These are phyloP conservation scores for Aspergillus oerlinghausenensis DNA, from an alignment of 2,329 filamentous ascomycete genomes.

Conservation along the genomic window DNA sequence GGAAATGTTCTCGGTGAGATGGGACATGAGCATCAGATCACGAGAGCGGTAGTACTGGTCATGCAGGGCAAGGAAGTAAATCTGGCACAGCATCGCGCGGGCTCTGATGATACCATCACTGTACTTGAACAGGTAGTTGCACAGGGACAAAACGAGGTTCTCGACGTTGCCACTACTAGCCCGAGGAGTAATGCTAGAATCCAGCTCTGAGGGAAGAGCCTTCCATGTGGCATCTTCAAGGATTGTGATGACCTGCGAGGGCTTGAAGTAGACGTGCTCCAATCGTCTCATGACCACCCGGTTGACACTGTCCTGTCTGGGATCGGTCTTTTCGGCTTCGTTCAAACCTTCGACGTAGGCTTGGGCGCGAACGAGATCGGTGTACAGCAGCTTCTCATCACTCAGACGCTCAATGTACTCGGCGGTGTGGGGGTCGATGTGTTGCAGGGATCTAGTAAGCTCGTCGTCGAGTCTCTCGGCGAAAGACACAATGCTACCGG, in stretches of 20 bases:
- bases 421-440: slow-evolving; percentile 95
- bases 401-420: slow-evolving; percentile 95
- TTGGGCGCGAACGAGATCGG: slow-evolving; percentile 80
- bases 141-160: slow-evolving; percentile 74
- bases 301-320: slow-evolving; percentile 83
- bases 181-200: slow-evolving; percentile 78
- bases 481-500: slow-evolving; percentile 90
- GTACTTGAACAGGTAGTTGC: slow-evolving; percentile 90
- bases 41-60: slow-evolving; percentile 97
- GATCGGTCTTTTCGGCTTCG: slow-evolving; percentile 64
- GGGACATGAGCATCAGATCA: slow-evolving; percentile 99
- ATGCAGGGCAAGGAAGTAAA: slow-evolving; percentile 96
- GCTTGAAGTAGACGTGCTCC: slow-evolving; percentile 99
- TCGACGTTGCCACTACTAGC: slow-evolving; percentile 63
- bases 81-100: slow-evolving; percentile 95
- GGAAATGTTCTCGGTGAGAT: slow-evolving; percentile 93
- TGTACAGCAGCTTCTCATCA: slow-evolving; percentile 87
- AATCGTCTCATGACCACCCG: slow-evolving; percentile 87
- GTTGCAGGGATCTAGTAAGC: slow-evolving; percentile 92
- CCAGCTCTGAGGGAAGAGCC: slow-evolving; percentile 61
- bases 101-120: slow-evolving; percentile 95
- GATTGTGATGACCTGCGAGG: slow-evolving; percentile 84
- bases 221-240: slow-evolving; percentile 95
- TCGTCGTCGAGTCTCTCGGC: slow-evolving; percentile 95
- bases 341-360: slow-evolving; percentile 82